phyloP scores from a whole-genome alignment of 2,329 filamentous ascomycete genomes.

The Colletotrichum orchidophilum region DNA sequence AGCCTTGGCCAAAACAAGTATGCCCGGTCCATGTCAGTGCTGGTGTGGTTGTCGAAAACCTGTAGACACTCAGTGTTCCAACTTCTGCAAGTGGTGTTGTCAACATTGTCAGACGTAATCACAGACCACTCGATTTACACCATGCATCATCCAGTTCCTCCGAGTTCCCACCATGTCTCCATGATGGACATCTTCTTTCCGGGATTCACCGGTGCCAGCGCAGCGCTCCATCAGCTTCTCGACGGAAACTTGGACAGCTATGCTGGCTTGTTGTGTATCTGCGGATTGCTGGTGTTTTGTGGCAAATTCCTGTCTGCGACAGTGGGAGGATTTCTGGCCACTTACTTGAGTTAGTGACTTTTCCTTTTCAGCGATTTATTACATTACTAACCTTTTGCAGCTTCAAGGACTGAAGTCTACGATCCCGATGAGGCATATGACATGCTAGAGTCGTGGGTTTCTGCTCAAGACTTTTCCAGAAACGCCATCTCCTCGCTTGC shows the following conservation, averaged over 20 bases:
- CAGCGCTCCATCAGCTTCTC: conserved; percentile 4
- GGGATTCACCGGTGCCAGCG: not conserved
- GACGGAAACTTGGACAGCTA: not conserved
- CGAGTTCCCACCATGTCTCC: not conserved
- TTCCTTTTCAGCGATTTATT: not conserved
- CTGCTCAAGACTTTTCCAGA: not conserved
- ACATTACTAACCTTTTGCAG: not conserved
- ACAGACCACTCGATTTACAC: not conserved
- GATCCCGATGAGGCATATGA: not conserved
- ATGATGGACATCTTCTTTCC: conserved; percentile 9
- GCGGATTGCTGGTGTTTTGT: conserved; percentile 34
- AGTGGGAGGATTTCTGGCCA: conserved; percentile 34
- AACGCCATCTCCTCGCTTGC: not conserved
- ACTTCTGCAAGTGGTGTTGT: not conserved
- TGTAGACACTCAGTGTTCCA: not conserved
- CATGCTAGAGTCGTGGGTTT: not conserved
- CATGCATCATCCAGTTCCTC: conserved; percentile 1
- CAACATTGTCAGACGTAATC: not conserved
- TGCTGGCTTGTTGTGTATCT: conserved; percentile 35
- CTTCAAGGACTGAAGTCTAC: not conserved
- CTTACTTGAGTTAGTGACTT: conserved; percentile 1
- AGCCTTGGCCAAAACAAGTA: too few species aligned
- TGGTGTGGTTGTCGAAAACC: not conserved
- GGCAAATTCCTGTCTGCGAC: conserved; percentile 41
- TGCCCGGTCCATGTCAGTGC: not conserved